Evolutionary conservation across 306 rosid genomes (phyloP).

Genomic region (Mucuna pruriens): DNA sequence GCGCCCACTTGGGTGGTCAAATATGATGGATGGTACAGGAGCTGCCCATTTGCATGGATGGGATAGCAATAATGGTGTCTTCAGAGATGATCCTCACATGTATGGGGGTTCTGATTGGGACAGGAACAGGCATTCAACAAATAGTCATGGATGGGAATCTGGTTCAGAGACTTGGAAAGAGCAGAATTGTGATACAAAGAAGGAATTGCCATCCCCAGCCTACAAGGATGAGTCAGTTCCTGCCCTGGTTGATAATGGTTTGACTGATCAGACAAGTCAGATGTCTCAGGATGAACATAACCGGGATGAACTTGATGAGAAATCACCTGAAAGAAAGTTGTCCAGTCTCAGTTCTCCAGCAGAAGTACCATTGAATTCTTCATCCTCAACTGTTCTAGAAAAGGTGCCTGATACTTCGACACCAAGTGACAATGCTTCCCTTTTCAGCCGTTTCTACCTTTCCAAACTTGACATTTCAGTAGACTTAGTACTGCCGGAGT

Average conservation of each 20-base stretch:
- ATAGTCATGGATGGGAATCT: conserved; percentile 88
- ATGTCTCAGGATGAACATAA: conserved; percentile 61
- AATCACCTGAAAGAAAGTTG: conserved; percentile 62
- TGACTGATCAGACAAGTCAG: conserved; percentile 57
- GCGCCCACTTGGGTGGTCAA: conserved; percentile 93
- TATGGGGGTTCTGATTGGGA: conserved; percentile 93
- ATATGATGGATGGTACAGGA: conserved; percentile 90
- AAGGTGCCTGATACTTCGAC: conserved; percentile 51
- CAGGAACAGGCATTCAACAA: conserved; percentile 75
- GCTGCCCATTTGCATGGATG: conserved; percentile 92
- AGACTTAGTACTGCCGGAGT: conserved; percentile 66
- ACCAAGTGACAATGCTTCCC: conserved; percentile 51
- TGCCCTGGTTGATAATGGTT: conserved; percentile 57
- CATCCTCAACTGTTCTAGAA: conserved; percentile 43
- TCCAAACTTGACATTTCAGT: conserved; percentile 89
- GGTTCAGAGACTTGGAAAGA: conserved; percentile 86
- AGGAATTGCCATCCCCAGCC: conserved; percentile 79
- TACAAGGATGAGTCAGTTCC: conserved; percentile 63
- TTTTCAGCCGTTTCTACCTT: conserved; percentile 73
- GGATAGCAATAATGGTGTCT: conserved; percentile 87
- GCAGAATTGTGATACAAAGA: conserved; percentile 70
- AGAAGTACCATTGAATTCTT: conserved; percentile 55
- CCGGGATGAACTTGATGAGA: conserved; percentile 47
- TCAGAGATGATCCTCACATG: conserved; percentile 79
- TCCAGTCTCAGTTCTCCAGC: conserved; percentile 57